These are phyloP conservation scores for Emergomyces pasteurianus DNA, from an alignment of 2,329 filamentous ascomycete genomes.

Conservation along the genomic window DNA sequence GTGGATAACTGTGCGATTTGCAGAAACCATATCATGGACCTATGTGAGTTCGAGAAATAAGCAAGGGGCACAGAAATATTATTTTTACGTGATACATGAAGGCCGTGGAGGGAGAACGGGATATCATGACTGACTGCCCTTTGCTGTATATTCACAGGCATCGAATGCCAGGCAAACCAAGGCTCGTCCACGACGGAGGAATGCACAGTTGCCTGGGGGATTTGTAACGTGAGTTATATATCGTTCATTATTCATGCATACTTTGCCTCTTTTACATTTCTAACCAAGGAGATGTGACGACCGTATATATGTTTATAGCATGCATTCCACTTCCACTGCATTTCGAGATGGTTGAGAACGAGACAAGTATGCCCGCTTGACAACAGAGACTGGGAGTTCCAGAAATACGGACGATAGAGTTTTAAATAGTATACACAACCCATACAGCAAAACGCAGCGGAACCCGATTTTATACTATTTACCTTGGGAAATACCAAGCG, in stretches of 20 bases:
- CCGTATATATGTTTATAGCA: constrained; percentile 48
- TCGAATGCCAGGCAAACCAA: constrained; percentile 98
- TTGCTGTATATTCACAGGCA: constrained; percentile 44
- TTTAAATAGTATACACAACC: background rate
- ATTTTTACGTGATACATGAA: background rate
- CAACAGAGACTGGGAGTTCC: constrained; percentile 98
- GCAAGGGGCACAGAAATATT: background rate
- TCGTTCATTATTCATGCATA: background rate
- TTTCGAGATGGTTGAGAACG: constrained; percentile 98
- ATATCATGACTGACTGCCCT: background rate
- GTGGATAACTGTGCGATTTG: constrained; percentile 99
- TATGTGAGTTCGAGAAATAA: constrained; percentile 50
- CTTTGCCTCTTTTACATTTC: constrained; percentile 1
- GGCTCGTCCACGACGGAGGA: constrained; percentile 94
- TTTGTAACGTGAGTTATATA: constrained; percentile 71
- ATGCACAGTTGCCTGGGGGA: constrained; percentile 97
- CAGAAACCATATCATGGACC: constrained; percentile 98
- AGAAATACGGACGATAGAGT: constrained; percentile 78
- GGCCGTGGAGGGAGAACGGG: background rate
- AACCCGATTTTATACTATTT: background rate
- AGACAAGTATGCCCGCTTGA: constrained; percentile 94
- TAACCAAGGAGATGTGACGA: background rate
- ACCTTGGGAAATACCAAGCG: background rate
- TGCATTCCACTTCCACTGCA: constrained; percentile 99
- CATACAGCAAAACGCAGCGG: background rate